phyloP scores from a whole-genome alignment of 352 stramenopile genomes.

The Pythium vanterpoolii region DNA sequence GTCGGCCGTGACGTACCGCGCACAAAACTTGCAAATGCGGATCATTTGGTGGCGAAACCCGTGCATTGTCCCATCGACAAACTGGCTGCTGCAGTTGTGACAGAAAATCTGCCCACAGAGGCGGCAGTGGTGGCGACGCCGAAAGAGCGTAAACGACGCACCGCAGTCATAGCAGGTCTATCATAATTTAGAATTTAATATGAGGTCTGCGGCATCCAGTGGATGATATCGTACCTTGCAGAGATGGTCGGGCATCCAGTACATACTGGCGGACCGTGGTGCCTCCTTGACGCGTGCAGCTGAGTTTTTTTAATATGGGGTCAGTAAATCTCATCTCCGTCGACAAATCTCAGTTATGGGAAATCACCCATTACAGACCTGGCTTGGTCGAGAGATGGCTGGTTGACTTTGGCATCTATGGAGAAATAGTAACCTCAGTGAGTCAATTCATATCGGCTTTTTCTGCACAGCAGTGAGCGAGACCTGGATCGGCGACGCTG shows the following conservation, averaged over 20 bases:
- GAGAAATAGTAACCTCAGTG: background rate
- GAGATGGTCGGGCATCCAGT: constrained; percentile 85
- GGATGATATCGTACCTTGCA: constrained; percentile 55
- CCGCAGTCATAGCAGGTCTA: constrained; percentile 86
- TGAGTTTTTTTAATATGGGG: background rate
- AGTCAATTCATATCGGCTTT: background rate
- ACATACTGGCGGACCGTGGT: constrained; percentile 30
- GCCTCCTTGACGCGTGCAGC: background rate
- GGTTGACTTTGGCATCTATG: constrained; percentile 4
- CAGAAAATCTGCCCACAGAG: constrained; percentile 86
- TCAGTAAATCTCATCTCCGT: background rate
- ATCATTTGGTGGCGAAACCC: constrained; percentile 47
- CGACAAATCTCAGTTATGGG: background rate
- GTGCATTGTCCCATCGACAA: constrained; percentile 58
- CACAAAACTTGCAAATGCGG: constrained; percentile 80
- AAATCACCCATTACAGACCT: background rate
- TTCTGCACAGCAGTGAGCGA: background rate
- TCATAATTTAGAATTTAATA: background rate
- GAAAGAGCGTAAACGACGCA: constrained; percentile 76
- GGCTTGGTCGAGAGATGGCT: background rate
- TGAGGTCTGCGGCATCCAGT: background rate
- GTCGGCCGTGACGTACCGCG: constrained; percentile 37
- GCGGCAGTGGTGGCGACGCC: constrained; percentile 83
- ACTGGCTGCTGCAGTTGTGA: constrained; percentile 77
- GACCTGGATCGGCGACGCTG: background rate